Evolutionary conservation across 305 asterid species (phyloP).

Genomic region (Vinca major): DNA sequence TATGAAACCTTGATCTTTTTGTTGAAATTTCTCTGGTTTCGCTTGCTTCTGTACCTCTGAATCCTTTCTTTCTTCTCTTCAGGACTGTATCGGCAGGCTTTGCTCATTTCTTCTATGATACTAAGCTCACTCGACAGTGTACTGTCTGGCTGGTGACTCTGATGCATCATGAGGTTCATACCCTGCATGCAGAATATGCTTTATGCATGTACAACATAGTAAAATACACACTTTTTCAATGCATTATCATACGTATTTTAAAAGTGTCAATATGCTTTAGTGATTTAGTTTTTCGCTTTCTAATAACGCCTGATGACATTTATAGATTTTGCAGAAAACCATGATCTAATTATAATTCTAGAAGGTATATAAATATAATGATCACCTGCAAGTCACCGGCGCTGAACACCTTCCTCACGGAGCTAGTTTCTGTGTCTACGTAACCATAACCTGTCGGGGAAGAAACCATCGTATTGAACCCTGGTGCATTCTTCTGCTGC

Average conservation of each 20-base stretch:
- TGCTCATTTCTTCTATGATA: conserved; percentile 76
- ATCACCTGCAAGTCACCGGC: conserved; percentile 59
- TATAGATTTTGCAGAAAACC: not conserved
- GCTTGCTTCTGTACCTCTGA: conserved; percentile 75
- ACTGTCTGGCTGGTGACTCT: conserved; percentile 33
- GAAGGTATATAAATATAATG: not conserved
- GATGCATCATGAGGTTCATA: conserved; percentile 22
- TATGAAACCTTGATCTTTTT: conserved; percentile 73
- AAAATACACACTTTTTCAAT: too few relatives aligned
- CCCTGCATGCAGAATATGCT: conserved; percentile 20
- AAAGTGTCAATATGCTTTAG: too few relatives aligned
- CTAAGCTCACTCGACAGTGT: conserved; percentile 49
- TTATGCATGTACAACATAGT: too few relatives aligned
- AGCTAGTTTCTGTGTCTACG: conserved; percentile 31
- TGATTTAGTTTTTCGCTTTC: too few relatives aligned
- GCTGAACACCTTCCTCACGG: conserved; percentile 52
- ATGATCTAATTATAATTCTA: not conserved
- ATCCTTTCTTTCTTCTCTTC: conserved; percentile 81
- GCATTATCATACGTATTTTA: too few relatives aligned
- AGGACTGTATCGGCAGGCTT: conserved; percentile 65
- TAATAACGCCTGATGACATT: too few relatives aligned
- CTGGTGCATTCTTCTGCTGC: conserved; percentile 31
- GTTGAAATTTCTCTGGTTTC: conserved; percentile 76
- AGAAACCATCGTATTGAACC: conserved; percentile 30
- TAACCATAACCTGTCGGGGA: conserved; percentile 31